Evolutionary conservation across 495 filamentous ascomycete genomes (phyloP), one percentile per base, ranked within the genome.

Genomic region (Aspergillus ellipticus): DNA sequence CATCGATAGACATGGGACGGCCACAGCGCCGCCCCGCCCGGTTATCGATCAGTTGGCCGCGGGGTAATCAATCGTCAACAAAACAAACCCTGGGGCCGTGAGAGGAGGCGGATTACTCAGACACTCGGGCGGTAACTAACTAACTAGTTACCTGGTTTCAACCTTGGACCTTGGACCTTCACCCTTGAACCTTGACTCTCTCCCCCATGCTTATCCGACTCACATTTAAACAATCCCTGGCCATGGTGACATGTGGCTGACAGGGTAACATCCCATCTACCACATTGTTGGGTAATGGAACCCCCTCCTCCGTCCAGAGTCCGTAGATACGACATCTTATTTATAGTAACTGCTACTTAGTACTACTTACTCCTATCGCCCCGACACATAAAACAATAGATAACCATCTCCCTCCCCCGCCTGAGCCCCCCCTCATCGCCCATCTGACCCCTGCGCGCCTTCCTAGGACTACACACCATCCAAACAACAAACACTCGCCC

Each of bases 271-370:
- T 55, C 39, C 45, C 15, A 20, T 46, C 41, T 49, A 49, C 43
- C 13, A 55, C 53, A 49, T 49, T 48, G 53, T 49, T 55, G 26
- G 26, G 43, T 55, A 48, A 54, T 48, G 21, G 52, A 46, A 54
- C n/a, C n/a, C n/a, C n/a, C n/a, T n/a, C n/a, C n/a, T n/a, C n/a
- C n/a, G n/a, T n/a, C n/a, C n/a, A 35, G 3, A 22, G 29, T 3
- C 3, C 8, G 15, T 43, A 11, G 42, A 54, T 29, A 37, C 28
- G 10, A 53, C 37, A 52, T 39, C 35, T 33, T 33, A 39, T 39
- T 39, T 39, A 39, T 39, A 39, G 35, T n/a, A n/a, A n/a, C n/a
- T n/a, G n/a, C n/a, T n/a, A n/a, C n/a, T n/a, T n/a, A n/a, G n/a
- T n/a, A n/a, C n/a, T n/a, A n/a, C n/a, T n/a, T n/a, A n/a, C n/a